These are phyloP conservation scores for Athelia sp. DNA, from an alignment of 1,284 basidiomycete genomes.

Conservation along the genomic window DNA sequence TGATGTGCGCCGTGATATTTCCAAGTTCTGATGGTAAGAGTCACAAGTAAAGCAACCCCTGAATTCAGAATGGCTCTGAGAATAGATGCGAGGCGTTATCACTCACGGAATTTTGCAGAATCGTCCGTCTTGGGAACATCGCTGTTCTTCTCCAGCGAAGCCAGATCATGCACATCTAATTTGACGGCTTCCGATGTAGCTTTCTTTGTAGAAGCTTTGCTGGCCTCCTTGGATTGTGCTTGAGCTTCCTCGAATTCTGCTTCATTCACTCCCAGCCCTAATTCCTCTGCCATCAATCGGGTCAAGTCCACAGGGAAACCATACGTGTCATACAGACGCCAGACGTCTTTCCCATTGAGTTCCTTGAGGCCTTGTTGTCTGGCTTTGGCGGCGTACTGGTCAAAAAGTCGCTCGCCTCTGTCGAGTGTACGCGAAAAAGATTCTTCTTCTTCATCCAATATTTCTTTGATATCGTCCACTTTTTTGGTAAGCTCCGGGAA, in stretches of 20 bases:
- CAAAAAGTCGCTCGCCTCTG: conserved; percentile 95
- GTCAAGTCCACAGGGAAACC: conserved; percentile 98
- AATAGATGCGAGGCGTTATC: too few relatives aligned
- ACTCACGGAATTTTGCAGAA: conserved; percentile 82
- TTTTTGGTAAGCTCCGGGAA: conserved; percentile 95
- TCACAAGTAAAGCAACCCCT: neutral
- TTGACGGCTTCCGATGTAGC: conserved; percentile 71
- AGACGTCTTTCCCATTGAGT: conserved; percentile 90
- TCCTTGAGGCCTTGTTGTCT: conserved; percentile 60
- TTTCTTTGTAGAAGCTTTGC: conserved; percentile 76
- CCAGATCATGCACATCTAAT: conserved; percentile 95
- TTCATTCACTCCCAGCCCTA: conserved; percentile 83
- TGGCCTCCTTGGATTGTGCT: conserved; percentile 85
- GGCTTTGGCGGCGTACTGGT: conserved; percentile 79
- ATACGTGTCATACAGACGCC: conserved; percentile 97
- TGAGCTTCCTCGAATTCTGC: conserved; percentile 90
- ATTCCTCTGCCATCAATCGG: conserved; percentile 95
- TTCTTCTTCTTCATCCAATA: conserved; percentile 96
- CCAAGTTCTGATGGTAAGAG: conserved; percentile 51
- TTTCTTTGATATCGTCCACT: conserved; percentile 86
- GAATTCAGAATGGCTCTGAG: too few relatives aligned
- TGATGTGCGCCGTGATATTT: conserved; percentile 74
- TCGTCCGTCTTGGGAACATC: conserved; percentile 94
- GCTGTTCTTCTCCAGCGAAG: conserved; percentile 76
- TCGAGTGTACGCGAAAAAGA: conserved; percentile 96